These are phyloP conservation scores for Hypoxylon fragiforme DNA, from an alignment of 495 filamentous ascomycete genomes.

Conservation along the genomic window DNA sequence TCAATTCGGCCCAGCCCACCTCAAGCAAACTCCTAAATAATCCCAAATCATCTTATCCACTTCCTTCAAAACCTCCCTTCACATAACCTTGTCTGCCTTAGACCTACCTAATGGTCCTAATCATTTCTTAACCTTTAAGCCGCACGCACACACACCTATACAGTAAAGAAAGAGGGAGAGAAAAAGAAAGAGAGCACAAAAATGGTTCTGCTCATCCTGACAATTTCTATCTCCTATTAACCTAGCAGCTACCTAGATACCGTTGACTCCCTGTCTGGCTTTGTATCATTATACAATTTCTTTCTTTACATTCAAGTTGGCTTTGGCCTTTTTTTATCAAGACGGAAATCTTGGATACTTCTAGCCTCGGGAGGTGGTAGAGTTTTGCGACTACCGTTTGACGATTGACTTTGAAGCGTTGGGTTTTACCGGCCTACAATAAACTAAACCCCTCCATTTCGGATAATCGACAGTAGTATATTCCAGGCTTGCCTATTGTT, in stretches of 20 bases:
- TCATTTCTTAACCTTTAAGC: not conserved
- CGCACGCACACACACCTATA: not conserved
- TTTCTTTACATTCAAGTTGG: not conserved
- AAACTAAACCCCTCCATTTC: too few relatives aligned
- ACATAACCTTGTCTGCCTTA: not conserved
- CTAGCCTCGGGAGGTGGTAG: not conserved
- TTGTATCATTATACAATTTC: not conserved
- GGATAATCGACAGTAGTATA: too few relatives aligned
- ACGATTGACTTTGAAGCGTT: not conserved
- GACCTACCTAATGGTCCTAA: not conserved
- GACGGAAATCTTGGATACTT: not conserved
- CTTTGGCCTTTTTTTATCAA: not conserved
- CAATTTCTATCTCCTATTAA: not conserved
- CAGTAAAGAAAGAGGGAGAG: not conserved
- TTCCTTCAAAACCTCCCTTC: not conserved
- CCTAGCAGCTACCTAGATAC: not conserved
- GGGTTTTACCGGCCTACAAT: not conserved
- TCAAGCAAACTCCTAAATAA: not conserved
- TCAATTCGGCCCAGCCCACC: not conserved
- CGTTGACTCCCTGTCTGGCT: not conserved
- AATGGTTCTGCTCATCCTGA: not conserved
- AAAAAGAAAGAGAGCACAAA: not conserved
- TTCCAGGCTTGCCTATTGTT: not conserved
- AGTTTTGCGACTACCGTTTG: not conserved
- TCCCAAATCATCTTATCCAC: too few relatives aligned